Base-by-base conservation (phyloP, 225 moss, liverwort and hornwort species). In the Ulota crispa region DNA sequence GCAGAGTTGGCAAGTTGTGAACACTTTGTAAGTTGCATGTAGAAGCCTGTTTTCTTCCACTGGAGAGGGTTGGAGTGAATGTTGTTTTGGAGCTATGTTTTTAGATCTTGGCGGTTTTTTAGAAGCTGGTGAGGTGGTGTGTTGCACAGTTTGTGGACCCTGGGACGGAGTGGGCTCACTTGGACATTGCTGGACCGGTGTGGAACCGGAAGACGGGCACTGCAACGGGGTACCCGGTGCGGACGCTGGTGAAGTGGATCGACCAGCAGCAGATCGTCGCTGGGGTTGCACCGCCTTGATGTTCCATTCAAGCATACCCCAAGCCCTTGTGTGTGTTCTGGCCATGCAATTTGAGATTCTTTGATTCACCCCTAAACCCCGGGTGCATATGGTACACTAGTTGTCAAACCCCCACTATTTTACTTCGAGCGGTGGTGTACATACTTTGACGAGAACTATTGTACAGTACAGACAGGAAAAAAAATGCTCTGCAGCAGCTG, bases 131-230 rank as follows among this genome's bases (percentile, higher is more conserved):
- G 64, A 20, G 72, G 55, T 76, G 68, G 73, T 63, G 23, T 76
- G 28, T 80, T 79, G 80, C 43, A 91, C 43, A 91, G 91, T 91
- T 89, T 80, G 91, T 91, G 64, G 87, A 80, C 64, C 83, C 83
- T 73, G 89, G 89, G 20, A 90, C 83, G 81, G 92, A 89, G 37
- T 92, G 90, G 92, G 92, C 90, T 24, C 92, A 92, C 78, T 70
- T 92, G 86, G 99, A 99, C 80, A 94, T 99, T 27, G 95, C 94
- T 4, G 92, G 92, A 42, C 90, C 89, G 8, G 90, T 92, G 56
- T 89, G 90, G 90, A 92, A 89, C 70, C 86, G 84, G 47, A 84
- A 86, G 75, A 84, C 78, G 0, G 89, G 87, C 78, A 89, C 89
- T 8, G 89, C 92, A 50, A 86, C 92, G 7, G 92, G 92, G 53